These are phyloP conservation scores for Tolypocladium ophioglossoides DNA, from an alignment of 2,329 filamentous ascomycete species.

Conservation along the genomic window DNA sequence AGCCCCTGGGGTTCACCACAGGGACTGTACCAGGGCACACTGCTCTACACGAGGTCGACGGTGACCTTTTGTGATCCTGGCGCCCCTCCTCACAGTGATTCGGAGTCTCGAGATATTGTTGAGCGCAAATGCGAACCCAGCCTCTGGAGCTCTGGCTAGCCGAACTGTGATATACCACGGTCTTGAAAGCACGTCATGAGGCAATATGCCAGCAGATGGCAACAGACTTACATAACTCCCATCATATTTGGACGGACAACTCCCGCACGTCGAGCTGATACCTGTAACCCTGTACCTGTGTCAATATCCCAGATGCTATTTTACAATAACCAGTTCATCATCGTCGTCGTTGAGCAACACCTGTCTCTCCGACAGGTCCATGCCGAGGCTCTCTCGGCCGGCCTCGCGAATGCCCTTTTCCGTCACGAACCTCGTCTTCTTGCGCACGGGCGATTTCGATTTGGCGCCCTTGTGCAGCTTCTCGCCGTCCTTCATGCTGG, in stretches of 20 bases:
- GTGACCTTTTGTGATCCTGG: too few relatives aligned
- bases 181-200: neutral
- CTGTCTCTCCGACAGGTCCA: conserved; percentile 28
- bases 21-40: too few relatives aligned
- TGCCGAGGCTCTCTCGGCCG: conserved; percentile 60
- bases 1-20: too few relatives aligned
- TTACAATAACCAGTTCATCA: conserved; percentile 41
- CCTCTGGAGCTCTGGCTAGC: neutral
- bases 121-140: too few relatives aligned
- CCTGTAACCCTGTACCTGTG: neutral
- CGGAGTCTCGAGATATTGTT: too few relatives aligned
- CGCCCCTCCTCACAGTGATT: too few relatives aligned
- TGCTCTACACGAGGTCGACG: too few relatives aligned
- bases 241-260: neutral
- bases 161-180: neutral
- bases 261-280: neutral
- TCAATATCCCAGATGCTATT: conserved; percentile 7
- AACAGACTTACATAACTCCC: neutral
- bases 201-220: neutral
- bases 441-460: conserved; percentile 38
- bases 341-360: conserved; percentile 34
- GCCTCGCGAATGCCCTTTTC: conserved; percentile 69
- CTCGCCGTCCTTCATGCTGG: conserved; percentile 52
- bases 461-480: conserved; percentile 25
- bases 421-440: conserved; percentile 74